Conservation (phyloP, 164 flowering plant genomes). For the Dillenia suffruticosa region DNA sequence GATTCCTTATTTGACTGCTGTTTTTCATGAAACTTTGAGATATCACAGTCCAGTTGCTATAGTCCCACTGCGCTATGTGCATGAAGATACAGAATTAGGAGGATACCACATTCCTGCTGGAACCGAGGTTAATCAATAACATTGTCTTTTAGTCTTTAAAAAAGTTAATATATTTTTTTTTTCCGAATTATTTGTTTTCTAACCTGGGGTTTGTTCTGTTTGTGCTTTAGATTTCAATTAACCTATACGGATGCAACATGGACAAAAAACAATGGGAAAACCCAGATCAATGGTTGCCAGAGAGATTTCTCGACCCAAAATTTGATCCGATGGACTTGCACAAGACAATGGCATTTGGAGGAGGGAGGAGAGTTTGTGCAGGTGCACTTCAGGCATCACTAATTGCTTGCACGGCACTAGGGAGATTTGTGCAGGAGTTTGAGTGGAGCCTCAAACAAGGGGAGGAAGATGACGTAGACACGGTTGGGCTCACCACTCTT, state of each 20-base stretch:
- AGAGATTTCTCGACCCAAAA: conserved; percentile 60
- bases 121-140: conserved; percentile 44
- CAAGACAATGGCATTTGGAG: conserved; percentile 98
- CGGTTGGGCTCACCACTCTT: conserved; percentile 64
- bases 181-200: not conserved
- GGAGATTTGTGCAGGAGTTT: conserved; percentile 77
- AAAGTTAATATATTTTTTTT: not conserved
- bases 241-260: conserved; percentile 88
- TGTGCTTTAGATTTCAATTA: conserved; percentile 62
- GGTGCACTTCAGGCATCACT: conserved; percentile 80
- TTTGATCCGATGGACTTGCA: conserved; percentile 57
- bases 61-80: conserved; percentile 68
- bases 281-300: conserved; percentile 82
- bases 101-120: conserved; percentile 80
- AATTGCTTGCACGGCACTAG: conserved; percentile 63
- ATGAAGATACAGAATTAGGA: conserved; percentile 84
- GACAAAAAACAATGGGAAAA: conserved; percentile 72
- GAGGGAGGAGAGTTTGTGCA: conserved; percentile 86
- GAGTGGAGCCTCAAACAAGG: conserved; percentile 67
- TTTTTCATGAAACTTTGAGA: conserved; percentile 90
- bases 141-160: too few relatives aligned
- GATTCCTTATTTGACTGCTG: conserved; percentile 64
- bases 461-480: conserved; percentile 66
- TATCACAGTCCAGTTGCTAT: conserved; percentile 77
- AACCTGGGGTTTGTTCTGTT: too few relatives aligned